Evolutionary conservation across 768 basidiomycete species (phyloP).

Genomic region (Agaricus blazei): DNA sequence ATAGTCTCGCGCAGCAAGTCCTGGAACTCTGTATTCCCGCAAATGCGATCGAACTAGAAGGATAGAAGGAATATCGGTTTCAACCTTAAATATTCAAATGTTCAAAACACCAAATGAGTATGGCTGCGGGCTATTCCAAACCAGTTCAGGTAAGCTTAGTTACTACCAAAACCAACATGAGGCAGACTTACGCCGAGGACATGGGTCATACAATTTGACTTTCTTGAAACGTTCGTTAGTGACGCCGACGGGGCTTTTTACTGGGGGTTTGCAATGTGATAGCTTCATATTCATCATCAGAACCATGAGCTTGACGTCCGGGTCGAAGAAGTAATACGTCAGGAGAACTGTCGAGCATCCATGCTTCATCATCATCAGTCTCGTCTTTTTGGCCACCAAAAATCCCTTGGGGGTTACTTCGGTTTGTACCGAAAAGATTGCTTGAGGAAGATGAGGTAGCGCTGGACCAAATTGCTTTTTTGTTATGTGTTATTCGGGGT

Average conservation of each 20-base stretch:
- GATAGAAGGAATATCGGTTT: too few species aligned
- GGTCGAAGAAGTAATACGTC: conserved; percentile 13
- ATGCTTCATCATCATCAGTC: conserved; percentile 15
- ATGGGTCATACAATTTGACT: background rate
- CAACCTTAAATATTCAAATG: too few species aligned
- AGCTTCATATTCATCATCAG: conserved; percentile 11
- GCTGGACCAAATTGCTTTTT: conserved; percentile 16
- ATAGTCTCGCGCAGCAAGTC: too few species aligned
- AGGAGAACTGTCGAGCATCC: conserved; percentile 15
- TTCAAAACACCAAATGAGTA: too few species aligned
- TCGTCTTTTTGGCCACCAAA: conserved; percentile 3
- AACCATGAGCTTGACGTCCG: background rate
- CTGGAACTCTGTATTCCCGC: too few species aligned
- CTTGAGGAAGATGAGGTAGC: background rate
- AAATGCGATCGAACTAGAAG: too few species aligned
- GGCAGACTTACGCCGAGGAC: background rate
- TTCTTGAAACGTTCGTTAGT: background rate
- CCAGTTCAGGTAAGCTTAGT: background rate
- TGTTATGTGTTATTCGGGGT: conserved; percentile 14
- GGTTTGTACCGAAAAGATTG: conserved; percentile 2
- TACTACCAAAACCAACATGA: background rate
- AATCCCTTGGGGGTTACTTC: background rate
- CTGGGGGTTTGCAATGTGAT: conserved; percentile 8
- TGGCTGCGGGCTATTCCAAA: background rate
- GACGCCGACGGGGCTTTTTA: conserved; percentile 6